Evolutionary conservation across 177 flowering plant species (phyloP).

Genomic region (Vitis hybrid): DNA sequence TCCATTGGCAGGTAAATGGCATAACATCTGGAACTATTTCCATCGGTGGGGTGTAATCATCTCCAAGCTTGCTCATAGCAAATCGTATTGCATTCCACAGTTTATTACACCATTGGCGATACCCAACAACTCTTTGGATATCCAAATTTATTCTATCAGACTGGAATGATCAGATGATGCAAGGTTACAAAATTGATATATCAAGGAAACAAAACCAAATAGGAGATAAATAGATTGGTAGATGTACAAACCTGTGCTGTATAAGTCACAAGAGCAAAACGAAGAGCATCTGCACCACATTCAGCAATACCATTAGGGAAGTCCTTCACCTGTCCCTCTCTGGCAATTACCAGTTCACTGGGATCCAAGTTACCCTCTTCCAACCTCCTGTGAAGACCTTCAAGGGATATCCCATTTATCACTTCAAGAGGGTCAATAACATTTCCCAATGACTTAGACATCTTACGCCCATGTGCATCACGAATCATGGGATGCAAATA

Average conservation of each 20-base stretch:
- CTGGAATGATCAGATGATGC: constrained; percentile 38
- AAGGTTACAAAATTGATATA: not conserved
- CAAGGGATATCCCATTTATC: constrained; percentile 81
- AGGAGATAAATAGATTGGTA: not conserved
- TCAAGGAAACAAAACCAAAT: not conserved
- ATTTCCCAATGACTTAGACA: constrained; percentile 98
- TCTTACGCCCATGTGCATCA: constrained; percentile 98
- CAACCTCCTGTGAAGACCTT: constrained; percentile 82
- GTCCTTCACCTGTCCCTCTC: constrained; percentile 81
- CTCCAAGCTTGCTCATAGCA: constrained; percentile 89
- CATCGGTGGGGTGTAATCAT: constrained; percentile 57
- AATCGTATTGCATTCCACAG: constrained; percentile 92
- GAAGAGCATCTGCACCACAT: constrained; percentile 99
- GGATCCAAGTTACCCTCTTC: constrained; percentile 88
- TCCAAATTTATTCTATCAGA: constrained; percentile 94
- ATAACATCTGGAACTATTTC: constrained; percentile 34
- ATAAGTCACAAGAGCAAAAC: constrained; percentile 71
- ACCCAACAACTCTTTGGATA: constrained; percentile 91
- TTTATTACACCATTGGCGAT: constrained; percentile 98
- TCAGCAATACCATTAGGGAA: constrained; percentile 87
- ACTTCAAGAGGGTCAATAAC: constrained; percentile 96
- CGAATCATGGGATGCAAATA: constrained; percentile 97
- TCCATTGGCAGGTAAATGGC: constrained; percentile 94
- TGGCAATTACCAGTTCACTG: constrained; percentile 51
- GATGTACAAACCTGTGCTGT: constrained; percentile 77